These are phyloP conservation scores for Phlyctochytrium arcticum DNA, from an alignment of 192 early-diverging fungal species.

Conservation along the genomic window DNA sequence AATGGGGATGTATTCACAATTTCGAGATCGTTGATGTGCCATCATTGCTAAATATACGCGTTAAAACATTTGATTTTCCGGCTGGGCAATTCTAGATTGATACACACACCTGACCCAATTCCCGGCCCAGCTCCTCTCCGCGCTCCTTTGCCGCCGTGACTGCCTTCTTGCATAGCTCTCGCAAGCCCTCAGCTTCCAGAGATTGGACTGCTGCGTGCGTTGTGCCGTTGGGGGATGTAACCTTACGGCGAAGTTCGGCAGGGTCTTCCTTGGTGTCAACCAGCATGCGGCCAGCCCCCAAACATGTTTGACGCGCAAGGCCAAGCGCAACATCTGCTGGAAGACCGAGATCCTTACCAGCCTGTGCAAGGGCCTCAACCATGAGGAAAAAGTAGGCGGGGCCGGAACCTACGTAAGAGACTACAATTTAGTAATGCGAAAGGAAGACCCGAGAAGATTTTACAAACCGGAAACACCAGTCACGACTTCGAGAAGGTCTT, in stretches of 20 bases:
- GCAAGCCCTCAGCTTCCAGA: constrained; percentile 59
- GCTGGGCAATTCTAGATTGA: too few relatives aligned
- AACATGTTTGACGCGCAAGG: constrained; percentile 85
- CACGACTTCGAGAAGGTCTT: constrained; percentile 78
- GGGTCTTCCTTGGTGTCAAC: constrained; percentile 63
- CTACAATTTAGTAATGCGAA: not conserved
- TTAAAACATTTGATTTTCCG: too few relatives aligned
- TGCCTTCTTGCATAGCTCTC: constrained; percentile 49
- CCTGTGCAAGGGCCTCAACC: constrained; percentile 83
- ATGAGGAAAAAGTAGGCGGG: constrained; percentile 96
- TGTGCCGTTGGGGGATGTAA: constrained; percentile 89
- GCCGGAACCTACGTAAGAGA: constrained; percentile 62
- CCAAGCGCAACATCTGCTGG: constrained; percentile 65
- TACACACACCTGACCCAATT: constrained; percentile 33
- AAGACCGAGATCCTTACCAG: constrained; percentile 72
- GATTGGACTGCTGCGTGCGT: constrained; percentile 84
- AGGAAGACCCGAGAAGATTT: not conserved
- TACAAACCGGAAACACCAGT: constrained; percentile 67
- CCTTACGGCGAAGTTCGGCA: constrained; percentile 76
- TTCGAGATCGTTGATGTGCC: too few relatives aligned
- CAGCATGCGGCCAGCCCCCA: constrained; percentile 87
- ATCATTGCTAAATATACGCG: too few relatives aligned
- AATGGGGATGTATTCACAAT: too few relatives aligned
- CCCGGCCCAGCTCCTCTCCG: constrained; percentile 64
- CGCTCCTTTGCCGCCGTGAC: constrained; percentile 68